A percentile compares a stretch with the other conserved stretches of the same genome.
Conservation (phyloP, 495 filamentous ascomycete genomes). For the Cercophora samala region DNA sequence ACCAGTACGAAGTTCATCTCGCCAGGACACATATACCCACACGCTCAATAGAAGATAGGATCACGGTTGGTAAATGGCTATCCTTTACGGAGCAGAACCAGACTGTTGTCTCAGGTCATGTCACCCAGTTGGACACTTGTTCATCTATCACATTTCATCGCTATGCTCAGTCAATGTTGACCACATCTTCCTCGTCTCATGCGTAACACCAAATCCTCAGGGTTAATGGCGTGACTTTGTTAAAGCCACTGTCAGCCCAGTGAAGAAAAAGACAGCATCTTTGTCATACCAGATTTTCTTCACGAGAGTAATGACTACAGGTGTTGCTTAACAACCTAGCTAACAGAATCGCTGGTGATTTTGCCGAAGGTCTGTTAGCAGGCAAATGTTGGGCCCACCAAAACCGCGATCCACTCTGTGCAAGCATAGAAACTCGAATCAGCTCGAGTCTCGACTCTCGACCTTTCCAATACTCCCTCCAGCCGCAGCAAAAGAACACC, state of each 20-base stretch:
- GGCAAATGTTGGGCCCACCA: no score
- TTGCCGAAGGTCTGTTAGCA: neutral
- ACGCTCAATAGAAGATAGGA: neutral
- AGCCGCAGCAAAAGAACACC: neutral
- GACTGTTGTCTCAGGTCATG: no score
- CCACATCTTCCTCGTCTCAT: no score
- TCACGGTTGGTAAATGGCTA: no score
- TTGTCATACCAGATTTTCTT: neutral
- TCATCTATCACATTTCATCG: no score
- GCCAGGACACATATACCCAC: neutral
- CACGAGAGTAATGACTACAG: neutral
- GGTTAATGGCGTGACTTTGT: no score
- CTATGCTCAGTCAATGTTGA: no score
- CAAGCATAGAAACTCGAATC: neutral
- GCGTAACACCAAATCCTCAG: no score
- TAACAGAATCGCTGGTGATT: neutral
- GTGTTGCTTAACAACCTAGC: neutral
- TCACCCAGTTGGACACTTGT: no score
- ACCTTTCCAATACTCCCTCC: neutral
- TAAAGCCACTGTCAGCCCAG: no score
- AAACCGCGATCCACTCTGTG: neutral
- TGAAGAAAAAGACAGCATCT: no score
- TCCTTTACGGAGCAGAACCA: no score
- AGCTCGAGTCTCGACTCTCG: neutral
- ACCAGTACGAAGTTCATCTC: neutral